phyloP scores from a whole-genome alignment of 2,329 filamentous ascomycete genomes.

The Hypoxylon sp. region DNA sequence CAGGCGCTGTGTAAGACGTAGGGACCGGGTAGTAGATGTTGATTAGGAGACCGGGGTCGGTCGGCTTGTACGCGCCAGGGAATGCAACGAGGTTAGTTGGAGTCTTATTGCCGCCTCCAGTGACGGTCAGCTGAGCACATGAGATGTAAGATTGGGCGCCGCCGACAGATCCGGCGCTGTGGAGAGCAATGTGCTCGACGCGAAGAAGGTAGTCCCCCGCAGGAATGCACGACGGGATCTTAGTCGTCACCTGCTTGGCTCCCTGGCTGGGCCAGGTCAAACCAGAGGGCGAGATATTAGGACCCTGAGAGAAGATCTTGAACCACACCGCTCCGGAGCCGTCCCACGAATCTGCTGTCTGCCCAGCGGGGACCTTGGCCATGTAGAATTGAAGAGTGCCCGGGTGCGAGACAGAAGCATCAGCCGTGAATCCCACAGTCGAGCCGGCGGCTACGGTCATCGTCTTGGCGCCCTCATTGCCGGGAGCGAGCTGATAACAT shows the following conservation, averaged over 20 bases:
- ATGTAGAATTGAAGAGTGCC: conserved; percentile 60
- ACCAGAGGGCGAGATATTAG: conserved; percentile 55
- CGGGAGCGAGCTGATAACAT: conserved; percentile 64
- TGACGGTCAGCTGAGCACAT: conserved; percentile 58
- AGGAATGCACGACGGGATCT: conserved; percentile 61
- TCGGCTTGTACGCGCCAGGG: conserved; percentile 60
- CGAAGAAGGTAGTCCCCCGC: conserved; percentile 66
- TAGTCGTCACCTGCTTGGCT: conserved; percentile 57
- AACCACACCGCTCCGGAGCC: conserved; percentile 59
- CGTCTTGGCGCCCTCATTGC: conserved; percentile 59
- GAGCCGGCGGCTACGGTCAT: conserved; percentile 62
- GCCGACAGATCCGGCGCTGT: conserved; percentile 58
- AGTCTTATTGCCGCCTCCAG: conserved; percentile 59
- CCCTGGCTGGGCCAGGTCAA: conserved; percentile 60
- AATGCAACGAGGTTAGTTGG: conserved; percentile 58
- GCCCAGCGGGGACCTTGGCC: conserved; percentile 58
- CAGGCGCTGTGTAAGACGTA: conserved; percentile 56
- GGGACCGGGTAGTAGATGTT: conserved; percentile 62
- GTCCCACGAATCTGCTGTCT: conserved; percentile 58
- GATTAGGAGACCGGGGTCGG: conserved; percentile 60
- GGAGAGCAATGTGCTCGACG: conserved; percentile 65
- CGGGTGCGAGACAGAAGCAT: conserved; percentile 60
- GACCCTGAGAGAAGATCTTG: conserved; percentile 62
- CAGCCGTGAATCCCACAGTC: conserved; percentile 61
- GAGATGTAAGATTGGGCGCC: conserved; percentile 65